Base-by-base conservation (phyloP, 2,329 filamentous ascomycete genomes). In the Fusarium begoniae region DNA sequence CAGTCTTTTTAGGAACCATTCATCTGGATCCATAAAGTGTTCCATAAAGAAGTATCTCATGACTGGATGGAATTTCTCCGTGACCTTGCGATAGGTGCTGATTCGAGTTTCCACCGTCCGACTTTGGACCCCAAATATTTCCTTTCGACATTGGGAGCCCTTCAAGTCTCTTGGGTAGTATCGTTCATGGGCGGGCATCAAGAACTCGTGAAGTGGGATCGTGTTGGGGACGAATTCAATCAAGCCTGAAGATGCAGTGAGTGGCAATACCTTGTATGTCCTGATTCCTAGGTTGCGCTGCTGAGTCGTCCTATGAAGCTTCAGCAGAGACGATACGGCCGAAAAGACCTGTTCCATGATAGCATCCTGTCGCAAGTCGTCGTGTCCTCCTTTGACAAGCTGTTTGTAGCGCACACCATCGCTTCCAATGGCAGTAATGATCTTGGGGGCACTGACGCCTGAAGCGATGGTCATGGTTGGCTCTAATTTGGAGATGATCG, bases 301-400 rank as follows among this genome's bases (percentile, higher is more conserved):
- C 44, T 95, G 92, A 6, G 96, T 98, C 18, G 92, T 89, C 63
- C 94, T 92, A 81, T 98, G 95, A 55, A 94, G 92, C 80, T 94
- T 93, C 32, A 99, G 86, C 28, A 99, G 89, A 58, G 94, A 93
- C 66, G 95, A 98, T 28, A 98, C 96, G 82, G 97, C 95, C 66
- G 95, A 94, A 81, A 99, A 99, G 3, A 99, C 96, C 83, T 99
- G 96, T 82, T 99, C 97, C 97, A 99, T 99, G 86, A 91, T 99
- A 50, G 96, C 94, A 79, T 99, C 96, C 84, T 99, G 96, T 14
- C 97, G 93, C 18, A 99, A 88, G 80, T 99, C 96, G 81, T 99
- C 96, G 79, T 96, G 96, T 24, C 96, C 95, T 71, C 95, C 95
- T 86, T 99, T 99, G 80, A 98, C 94, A 70, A 99, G 86, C 83